Conservation (phyloP, 805 yeast species). For the Myxozyma lipomycoides region DNA sequence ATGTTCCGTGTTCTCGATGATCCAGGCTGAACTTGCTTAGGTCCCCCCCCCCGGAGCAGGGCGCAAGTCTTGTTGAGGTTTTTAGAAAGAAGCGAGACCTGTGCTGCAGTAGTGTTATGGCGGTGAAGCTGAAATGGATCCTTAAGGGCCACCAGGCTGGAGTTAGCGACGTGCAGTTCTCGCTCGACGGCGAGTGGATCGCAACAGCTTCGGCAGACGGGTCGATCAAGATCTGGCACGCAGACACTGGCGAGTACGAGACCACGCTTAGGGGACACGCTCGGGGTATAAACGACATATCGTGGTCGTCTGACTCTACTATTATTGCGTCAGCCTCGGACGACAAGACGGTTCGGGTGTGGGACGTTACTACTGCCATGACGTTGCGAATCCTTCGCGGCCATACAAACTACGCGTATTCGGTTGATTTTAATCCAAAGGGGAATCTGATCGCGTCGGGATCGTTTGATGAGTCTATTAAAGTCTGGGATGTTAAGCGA, state of each 20-base stretch:
- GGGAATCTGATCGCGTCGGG: slow-evolving; percentile 81
- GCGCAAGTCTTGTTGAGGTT: too few relatives aligned
- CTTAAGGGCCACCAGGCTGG: slow-evolving; percentile 23
- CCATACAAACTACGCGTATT: slow-evolving; percentile 80
- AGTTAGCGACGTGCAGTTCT: slow-evolving; percentile 14
- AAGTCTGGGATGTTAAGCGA: slow-evolving; percentile 78
- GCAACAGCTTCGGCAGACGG: slow-evolving; percentile 42
- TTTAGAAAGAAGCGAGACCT: not conserved
- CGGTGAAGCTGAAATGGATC: not conserved
- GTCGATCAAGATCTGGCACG: slow-evolving; percentile 56
- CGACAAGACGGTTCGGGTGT: slow-evolving; percentile 72
- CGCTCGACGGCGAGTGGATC: slow-evolving; percentile 23
- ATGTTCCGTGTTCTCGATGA: not conserved
- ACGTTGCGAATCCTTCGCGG: slow-evolving; percentile 51
- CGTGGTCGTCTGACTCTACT: slow-evolving; percentile 71
- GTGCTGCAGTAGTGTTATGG: too few relatives aligned
- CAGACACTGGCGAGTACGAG: slow-evolving; percentile 39
- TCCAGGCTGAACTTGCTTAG: too few relatives aligned
- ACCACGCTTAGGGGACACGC: slow-evolving; percentile 53
- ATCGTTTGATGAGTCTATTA: slow-evolving; percentile 83
- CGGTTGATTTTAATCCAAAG: slow-evolving; percentile 62
- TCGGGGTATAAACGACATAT: slow-evolving; percentile 67
- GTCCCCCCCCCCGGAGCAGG: too few relatives aligned
- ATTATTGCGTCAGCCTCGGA: slow-evolving; percentile 82
- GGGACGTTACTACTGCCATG: slow-evolving; percentile 44